These are phyloP conservation scores for Eragrostis tef DNA, from an alignment of 202 grass and related monocot species.

Conservation along the genomic window DNA sequence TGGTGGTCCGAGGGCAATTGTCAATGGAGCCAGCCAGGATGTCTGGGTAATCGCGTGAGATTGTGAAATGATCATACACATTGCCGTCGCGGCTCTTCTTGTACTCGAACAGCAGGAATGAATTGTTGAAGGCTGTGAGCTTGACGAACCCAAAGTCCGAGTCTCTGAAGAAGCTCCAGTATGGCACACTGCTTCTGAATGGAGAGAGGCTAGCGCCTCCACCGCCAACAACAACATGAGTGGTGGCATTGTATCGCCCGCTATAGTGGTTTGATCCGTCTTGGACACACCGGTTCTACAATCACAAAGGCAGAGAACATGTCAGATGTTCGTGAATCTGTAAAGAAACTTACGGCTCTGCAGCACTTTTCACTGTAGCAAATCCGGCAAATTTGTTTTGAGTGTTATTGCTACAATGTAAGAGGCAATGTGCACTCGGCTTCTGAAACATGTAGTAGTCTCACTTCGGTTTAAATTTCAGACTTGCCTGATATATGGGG, in stretches of 20 bases:
- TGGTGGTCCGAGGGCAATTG: constrained; percentile 55
- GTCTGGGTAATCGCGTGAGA: constrained; percentile 75
- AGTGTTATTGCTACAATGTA: too few species aligned
- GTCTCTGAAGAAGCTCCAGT: constrained; percentile 73
- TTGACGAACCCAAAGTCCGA: constrained; percentile 70
- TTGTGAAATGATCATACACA: constrained; percentile 74
- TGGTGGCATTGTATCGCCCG: constrained; percentile 48
- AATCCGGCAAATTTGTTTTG: too few species aligned
- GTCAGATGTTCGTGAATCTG: too few species aligned
- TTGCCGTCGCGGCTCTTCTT: constrained; percentile 80
- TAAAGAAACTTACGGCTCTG: too few species aligned
- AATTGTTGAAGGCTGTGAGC: constrained; percentile 77
- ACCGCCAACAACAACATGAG: constrained; percentile 60
- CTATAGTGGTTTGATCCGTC: too few species aligned
- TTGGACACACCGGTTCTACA: too few species aligned
- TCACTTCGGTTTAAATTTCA: too few species aligned
- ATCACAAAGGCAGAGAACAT: too few species aligned
- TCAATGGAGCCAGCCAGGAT: constrained; percentile 62
- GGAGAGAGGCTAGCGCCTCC: too few species aligned
- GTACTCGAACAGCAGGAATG: constrained; percentile 71
- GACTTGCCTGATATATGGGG: constrained; percentile 67
- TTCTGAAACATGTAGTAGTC: constrained; percentile 45
- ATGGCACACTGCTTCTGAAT: constrained; percentile 24
- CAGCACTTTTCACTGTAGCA: too few species aligned
- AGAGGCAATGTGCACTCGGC: too few species aligned